Percentiles rank a stretch among this genome's conserved stretches.
Evolutionary conservation across 305 asterid species (phyloP).

Genomic region (Solanum chacoense): DNA sequence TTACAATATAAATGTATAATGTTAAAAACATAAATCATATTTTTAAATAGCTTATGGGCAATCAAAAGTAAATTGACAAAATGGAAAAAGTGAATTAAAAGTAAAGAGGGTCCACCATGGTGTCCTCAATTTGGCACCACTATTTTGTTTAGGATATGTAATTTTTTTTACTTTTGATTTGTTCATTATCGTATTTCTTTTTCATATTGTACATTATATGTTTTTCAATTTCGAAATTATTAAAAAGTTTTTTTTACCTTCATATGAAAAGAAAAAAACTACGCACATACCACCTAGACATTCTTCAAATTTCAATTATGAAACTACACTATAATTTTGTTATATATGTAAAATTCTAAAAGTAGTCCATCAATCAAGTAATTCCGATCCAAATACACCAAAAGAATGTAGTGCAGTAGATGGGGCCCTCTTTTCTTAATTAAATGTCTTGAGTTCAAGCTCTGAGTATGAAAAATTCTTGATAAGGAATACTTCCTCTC

Average conservation of each 20-base stretch:
- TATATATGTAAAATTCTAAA: no score
- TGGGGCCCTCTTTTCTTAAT: no score
- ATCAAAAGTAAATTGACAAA: background rate
- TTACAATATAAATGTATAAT: background rate
- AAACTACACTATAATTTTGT: background rate
- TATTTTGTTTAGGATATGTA: background rate
- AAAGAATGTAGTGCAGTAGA: background rate
- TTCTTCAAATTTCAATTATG: background rate
- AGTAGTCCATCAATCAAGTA: background rate
- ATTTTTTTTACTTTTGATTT: no score
- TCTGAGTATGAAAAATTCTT: background rate
- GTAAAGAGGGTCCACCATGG: background rate
- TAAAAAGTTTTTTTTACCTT: background rate
- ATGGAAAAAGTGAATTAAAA: background rate
- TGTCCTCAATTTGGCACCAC: background rate
- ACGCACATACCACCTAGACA: background rate
- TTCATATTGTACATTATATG: no score
- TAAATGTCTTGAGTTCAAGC: background rate
- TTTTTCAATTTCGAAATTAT: no score
- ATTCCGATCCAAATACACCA: no score
- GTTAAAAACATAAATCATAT: background rate
- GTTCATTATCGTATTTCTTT: no score
- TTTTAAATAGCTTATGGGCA: background rate
- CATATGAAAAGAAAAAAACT: background rate
- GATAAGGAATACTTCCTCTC: background rate